These are phyloP conservation scores for Rubroboletus satanas DNA, from an alignment of 768 basidiomycete genomes.

Conservation along the genomic window DNA sequence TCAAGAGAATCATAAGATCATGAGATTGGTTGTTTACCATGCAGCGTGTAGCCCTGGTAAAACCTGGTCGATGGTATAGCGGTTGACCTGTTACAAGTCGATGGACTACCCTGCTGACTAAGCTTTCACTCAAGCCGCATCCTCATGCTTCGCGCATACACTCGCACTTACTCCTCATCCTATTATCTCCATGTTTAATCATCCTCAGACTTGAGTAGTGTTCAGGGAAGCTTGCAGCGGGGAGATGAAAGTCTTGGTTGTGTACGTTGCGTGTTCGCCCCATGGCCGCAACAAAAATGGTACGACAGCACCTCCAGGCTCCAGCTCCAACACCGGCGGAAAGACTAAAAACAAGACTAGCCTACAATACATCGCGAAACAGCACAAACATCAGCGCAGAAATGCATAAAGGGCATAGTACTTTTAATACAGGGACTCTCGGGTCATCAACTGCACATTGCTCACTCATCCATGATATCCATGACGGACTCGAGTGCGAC, in stretches of 20 bases:
- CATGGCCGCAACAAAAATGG: not conserved
- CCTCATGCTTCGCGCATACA: not conserved
- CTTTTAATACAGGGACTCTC: not conserved
- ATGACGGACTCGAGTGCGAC: conserved; percentile 37
- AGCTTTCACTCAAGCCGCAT: too few relatives aligned
- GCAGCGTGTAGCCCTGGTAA: too few relatives aligned
- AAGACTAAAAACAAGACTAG: not conserved
- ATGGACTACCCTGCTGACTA: too few relatives aligned
- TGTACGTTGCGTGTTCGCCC: not conserved
- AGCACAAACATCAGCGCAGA: not conserved
- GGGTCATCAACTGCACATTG: not conserved
- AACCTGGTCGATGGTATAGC: too few relatives aligned
- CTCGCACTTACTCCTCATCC: not conserved
- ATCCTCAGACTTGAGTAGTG: not conserved
- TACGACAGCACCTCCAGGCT: not conserved
- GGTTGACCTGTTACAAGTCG: too few relatives aligned
- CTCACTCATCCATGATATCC: conserved; percentile 33
- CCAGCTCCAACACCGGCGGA: too few relatives aligned
- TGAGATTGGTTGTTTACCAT: too few relatives aligned
- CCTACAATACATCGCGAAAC: not conserved
- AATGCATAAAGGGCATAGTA: not conserved
- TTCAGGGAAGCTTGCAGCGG: not conserved
- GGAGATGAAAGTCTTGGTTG: not conserved
- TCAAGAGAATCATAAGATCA: too few relatives aligned
- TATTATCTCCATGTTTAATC: not conserved